Evolutionary conservation across 169 alveolate species (phyloP).

Genomic region (Eimeria necatrix): DNA sequence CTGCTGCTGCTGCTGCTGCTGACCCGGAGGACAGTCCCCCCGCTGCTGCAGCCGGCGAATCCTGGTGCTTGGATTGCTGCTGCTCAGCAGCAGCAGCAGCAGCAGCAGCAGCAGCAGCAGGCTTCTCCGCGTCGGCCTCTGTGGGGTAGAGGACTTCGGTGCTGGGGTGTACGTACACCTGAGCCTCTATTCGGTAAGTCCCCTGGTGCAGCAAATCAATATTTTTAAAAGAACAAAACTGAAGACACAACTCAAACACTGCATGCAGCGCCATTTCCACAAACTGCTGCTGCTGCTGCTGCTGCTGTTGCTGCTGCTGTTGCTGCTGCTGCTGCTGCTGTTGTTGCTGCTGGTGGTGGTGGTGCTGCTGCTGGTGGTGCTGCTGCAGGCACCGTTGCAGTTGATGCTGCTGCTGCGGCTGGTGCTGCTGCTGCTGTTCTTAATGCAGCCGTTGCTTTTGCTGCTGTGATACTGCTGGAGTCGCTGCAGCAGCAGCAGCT

Average conservation of each 20-base stretch:
- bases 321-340: too few species aligned
- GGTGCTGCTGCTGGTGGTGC: too few species aligned
- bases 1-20: background rate
- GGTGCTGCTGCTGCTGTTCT: too few species aligned
- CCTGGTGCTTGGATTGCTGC: background rate
- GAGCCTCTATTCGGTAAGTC: slow-evolving; percentile 86
- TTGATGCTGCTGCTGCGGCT: too few species aligned
- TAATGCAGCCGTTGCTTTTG: too few species aligned
- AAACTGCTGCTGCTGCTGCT: too few species aligned
- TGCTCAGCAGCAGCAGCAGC: background rate
- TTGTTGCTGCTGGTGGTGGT: too few species aligned
- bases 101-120: background rate
- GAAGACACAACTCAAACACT: slow-evolving; percentile 87
- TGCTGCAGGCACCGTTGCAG: too few species aligned
- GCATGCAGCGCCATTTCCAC: slow-evolving; percentile 80
- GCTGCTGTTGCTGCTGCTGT: too few species aligned
- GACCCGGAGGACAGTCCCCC: background rate
- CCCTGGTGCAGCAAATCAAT: slow-evolving; percentile 94
- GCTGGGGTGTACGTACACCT: slow-evolving; percentile 78
- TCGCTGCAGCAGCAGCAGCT: too few species aligned
- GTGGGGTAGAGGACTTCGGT: background rate
- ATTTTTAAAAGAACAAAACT: slow-evolving; percentile 91
- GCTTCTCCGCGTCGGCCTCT: background rate
- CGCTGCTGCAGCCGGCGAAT: slow-evolving; percentile 10
- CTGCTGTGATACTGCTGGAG: too few species aligned